Base-by-base conservation (phyloP, 2,329 filamentous ascomycete species). In the Cucurbitaria berberidis region DNA sequence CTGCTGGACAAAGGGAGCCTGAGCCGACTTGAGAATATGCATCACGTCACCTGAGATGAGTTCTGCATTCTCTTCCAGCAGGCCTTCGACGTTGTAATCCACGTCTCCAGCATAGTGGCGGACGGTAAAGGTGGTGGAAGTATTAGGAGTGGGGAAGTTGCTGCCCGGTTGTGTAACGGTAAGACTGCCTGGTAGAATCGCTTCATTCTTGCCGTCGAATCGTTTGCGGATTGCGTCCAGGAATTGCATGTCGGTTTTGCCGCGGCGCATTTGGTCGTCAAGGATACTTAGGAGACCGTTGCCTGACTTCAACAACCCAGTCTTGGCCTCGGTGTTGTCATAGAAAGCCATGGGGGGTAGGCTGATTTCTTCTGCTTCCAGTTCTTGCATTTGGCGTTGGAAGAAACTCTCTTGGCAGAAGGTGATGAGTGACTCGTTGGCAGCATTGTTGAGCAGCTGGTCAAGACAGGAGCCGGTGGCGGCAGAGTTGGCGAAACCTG, bases 81-180 rank as follows among this genome's bases (percentile, higher is more conserved):
- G 80, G 5, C 91, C 91, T 64, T 89, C 88, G 55, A 96, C 84
- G 2, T 91, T 88, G 70, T 99, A 99, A 56, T 99, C 95, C 5
- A 99, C 91, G 72, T 98, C 95, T 45, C 95, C 95, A 34, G 93
- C 93, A 75, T 96, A 99, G 75, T 99, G 95, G 75, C 90, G 92
- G 51, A 99, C 87, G 0, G 92, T 93, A 77, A 99, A 99, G 9
- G 85, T 84, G 5, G 91, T 89, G 0, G 89, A 82, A 0, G 85
- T 83, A 75, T 96, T 96, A 57, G 91, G 88, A 0, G 93, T 93
- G 44, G 88, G 80, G 75, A 96, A 96, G 74, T 96, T 96, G 78
- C 90, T 95, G 45, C 93, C 92, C 5, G 91, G 91, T 22, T 96
- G 81, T 59, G 88, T 87, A 24, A 90, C 84, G 0, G 87, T 93